Evolutionary conservation across 2,329 filamentous ascomycete species (phyloP).

Genomic region (Dichotomopilus funicola): DNA sequence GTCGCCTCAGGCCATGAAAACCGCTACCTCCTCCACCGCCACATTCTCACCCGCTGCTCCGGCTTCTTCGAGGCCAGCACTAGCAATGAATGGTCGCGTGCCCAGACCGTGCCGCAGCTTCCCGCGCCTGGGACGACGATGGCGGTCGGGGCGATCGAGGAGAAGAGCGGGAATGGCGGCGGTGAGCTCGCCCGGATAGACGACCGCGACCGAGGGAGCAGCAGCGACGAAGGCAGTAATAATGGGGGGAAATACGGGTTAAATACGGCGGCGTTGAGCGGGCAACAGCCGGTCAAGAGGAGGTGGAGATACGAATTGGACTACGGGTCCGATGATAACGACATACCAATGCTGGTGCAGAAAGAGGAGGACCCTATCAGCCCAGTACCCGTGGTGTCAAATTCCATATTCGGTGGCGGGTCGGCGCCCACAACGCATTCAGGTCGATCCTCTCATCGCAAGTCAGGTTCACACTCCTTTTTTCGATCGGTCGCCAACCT

Average conservation of each 20-base stretch:
- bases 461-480: conserved; percentile 48
- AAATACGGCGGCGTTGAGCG: conserved; percentile 26
- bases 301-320: conserved; percentile 88
- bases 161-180: conserved; percentile 12
- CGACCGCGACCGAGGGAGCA: conserved; percentile 33
- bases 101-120: conserved; percentile 28
- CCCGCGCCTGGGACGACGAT: conserved; percentile 28
- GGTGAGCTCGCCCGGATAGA: conserved; percentile 49
- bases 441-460: conserved; percentile 22
- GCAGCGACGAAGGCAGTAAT: conserved; percentile 31
- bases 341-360: conserved; percentile 83
- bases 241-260: conserved; percentile 16
- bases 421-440: conserved; percentile 38
- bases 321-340: conserved; percentile 61
- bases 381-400: conserved; percentile 20
- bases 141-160: conserved; percentile 21
- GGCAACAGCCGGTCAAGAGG: conserved; percentile 41
- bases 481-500: conserved; percentile 86
- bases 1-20: conserved; percentile 62
- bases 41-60: conserved; percentile 84
- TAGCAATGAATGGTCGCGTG: conserved; percentile 67
- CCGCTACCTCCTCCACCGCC: conserved; percentile 77
- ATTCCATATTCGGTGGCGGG: conserved; percentile 51
- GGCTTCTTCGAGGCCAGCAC: conserved; percentile 89
- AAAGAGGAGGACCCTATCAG: conserved; percentile 46